Evolutionary conservation across 2,329 filamentous ascomycete genomes (phyloP), one percentile per base, ranked within the genome.

Genomic region (Ilyonectria sp.): DNA sequence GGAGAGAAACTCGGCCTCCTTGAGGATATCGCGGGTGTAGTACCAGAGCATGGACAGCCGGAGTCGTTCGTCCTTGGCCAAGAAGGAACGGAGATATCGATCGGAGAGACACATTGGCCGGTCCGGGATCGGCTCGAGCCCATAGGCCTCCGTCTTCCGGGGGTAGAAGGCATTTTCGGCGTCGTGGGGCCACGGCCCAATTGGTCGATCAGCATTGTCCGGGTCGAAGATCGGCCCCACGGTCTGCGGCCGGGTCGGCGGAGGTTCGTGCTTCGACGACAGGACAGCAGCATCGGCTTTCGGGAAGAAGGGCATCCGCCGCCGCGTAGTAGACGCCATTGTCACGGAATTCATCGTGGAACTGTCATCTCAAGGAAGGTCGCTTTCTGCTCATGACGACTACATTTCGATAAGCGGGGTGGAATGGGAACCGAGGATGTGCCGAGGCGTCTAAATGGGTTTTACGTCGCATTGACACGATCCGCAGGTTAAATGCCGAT

Each of bases 41-140:
- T 86, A 86, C 78, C 81, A 86, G 0, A 84, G 71, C 78, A 80
- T 80, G 0, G 78, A 78, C 40, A 79, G 44, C 40, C 78, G 63
- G 7, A 80, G 64, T 6, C 78, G 67, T 60, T 80, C 78, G 31
- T 80, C 75, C 57, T 68, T 71, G 35, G 77, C 71, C 19, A 80
- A 46, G 7, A 47, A 63, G 13, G 71, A 57, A 2, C 76, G 75
- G 8, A 75, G 60, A 58, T 79, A 79, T 35, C 60, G 65, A 21
- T 62, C 65, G 13, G 59, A 44, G 13, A 40, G 17, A 13, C 33
- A 58, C 13, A 33, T 13, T 1, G 69, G 65, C 15, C 52, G 60
- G 2, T 44, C 26, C 2, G 74, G 74, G 33, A 72, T 62, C 0
- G 70, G 49, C 0, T 75, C 50, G 0, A 71, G 65, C 1, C 47